Conservation (phyloP, 495 filamentous ascomycete species). For the Hypomontagnella monticulosa region DNA sequence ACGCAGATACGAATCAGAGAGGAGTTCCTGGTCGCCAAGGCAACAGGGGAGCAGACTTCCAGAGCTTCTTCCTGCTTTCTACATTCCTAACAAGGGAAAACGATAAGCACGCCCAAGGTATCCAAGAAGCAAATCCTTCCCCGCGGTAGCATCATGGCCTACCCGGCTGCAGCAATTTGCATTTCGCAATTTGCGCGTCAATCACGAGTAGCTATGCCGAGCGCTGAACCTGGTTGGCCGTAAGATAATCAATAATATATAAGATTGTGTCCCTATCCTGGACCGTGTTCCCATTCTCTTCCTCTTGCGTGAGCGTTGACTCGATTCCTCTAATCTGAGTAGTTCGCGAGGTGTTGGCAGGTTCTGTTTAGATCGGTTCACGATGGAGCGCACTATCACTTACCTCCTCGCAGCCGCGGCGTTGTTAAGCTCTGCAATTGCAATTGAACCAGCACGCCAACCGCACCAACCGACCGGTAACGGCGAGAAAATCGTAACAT, state of each 20-base stretch:
- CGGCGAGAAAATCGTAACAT: conserved; percentile 54
- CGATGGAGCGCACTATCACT: conserved; percentile 28
- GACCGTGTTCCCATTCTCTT: conserved; percentile 1
- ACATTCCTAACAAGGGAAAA: conserved; percentile 32
- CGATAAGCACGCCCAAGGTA: conserved; percentile 28
- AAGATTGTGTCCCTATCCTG: background rate
- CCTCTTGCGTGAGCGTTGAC: background rate
- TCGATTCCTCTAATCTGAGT: background rate
- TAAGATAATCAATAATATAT: conserved; percentile 17
- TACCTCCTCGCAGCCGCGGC: conserved; percentile 25
- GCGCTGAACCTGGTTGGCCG: background rate
- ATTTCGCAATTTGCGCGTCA: conserved; percentile 37
- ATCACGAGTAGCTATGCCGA: conserved; percentile 32
- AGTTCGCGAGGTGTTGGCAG: background rate
- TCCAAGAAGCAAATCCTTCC: conserved; percentile 30
- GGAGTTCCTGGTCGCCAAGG: conserved; percentile 34
- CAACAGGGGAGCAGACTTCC: conserved; percentile 20
- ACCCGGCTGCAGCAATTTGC: conserved; percentile 13
- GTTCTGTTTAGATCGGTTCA: conserved; percentile 1
- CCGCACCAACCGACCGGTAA: conserved; percentile 51
- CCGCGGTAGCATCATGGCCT: conserved; percentile 33
- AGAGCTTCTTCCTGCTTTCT: conserved; percentile 5
- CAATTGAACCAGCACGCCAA: conserved; percentile 52
- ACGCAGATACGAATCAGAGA: conserved; percentile 16
- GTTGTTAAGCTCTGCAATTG: conserved; percentile 32